phyloP scores from a whole-genome alignment of 2,329 filamentous ascomycete species.

The Onygenales sp. region DNA sequence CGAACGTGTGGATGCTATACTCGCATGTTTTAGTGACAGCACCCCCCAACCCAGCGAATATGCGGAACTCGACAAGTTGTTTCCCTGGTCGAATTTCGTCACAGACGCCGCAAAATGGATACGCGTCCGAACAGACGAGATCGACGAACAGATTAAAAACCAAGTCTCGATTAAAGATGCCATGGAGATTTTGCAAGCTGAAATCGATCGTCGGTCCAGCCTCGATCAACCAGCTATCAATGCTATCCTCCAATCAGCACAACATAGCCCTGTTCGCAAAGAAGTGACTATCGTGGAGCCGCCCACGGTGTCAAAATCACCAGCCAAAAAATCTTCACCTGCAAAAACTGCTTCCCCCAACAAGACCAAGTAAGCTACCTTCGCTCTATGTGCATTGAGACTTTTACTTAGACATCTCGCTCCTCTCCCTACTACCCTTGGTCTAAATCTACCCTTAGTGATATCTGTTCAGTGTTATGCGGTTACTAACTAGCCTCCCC shows the following conservation, averaged over 20 bases:
- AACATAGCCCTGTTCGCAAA: slow-evolving; percentile 12
- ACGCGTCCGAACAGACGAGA: slow-evolving; percentile 34
- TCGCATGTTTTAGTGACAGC: neutral
- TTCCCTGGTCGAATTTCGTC: slow-evolving; percentile 42
- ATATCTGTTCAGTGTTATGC: too few species aligned
- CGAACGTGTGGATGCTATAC: slow-evolving; percentile 5
- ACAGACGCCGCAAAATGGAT: slow-evolving; percentile 39
- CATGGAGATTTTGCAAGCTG: slow-evolving; percentile 11
- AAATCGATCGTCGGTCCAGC: slow-evolving; percentile 23
- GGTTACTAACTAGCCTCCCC: too few species aligned
- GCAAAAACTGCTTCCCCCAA: too few species aligned
- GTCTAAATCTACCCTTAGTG: too few species aligned
- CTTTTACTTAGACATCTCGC: too few species aligned
- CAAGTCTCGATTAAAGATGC: slow-evolving; percentile 34
- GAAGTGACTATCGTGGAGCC: neutral
- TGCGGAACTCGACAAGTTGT: slow-evolving; percentile 34
- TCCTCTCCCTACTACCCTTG: too few species aligned
- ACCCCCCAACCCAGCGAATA: slow-evolving; percentile 26
- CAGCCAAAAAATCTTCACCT: neutral
- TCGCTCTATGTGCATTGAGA: too few species aligned
- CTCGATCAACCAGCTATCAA: slow-evolving; percentile 8
- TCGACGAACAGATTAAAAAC: slow-evolving; percentile 31
- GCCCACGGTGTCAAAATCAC: neutral
- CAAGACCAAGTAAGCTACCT: too few species aligned
- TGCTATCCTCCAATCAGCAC: slow-evolving; percentile 28